These are phyloP conservation scores for Penicillium sumatraense DNA, from an alignment of 2,329 filamentous ascomycete genomes.

Conservation along the genomic window DNA sequence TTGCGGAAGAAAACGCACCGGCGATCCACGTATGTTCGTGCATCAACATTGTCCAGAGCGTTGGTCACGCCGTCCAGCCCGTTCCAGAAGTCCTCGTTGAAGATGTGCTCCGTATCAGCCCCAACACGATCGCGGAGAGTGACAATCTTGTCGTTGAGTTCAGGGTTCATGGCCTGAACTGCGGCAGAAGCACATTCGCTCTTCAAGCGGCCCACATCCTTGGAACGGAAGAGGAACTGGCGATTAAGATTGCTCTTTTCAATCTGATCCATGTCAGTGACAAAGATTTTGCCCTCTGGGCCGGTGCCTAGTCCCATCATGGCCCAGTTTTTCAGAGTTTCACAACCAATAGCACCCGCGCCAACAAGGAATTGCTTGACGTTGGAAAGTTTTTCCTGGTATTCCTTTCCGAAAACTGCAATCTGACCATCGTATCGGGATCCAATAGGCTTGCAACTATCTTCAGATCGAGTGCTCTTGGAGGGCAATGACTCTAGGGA, in stretches of 20 bases:
- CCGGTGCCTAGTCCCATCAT: slow-evolving; percentile 95
- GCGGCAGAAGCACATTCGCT: slow-evolving; percentile 89
- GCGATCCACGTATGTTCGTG: slow-evolving; percentile 92
- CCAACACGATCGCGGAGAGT: slow-evolving; percentile 89
- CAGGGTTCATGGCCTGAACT: slow-evolving; percentile 95
- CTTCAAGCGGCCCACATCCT: slow-evolving; percentile 95
- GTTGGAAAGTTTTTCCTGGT: slow-evolving; percentile 90
- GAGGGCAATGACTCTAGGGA: slow-evolving; percentile 92
- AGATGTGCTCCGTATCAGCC: slow-evolving; percentile 87
- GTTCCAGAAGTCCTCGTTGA: slow-evolving; percentile 93
- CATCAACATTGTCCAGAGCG: slow-evolving; percentile 95
- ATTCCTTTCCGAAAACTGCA: slow-evolving; percentile 91
- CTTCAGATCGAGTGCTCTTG: slow-evolving; percentile 74
- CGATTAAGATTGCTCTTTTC: slow-evolving; percentile 98
- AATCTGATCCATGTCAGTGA: slow-evolving; percentile 98
- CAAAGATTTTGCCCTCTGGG: slow-evolving; percentile 82
- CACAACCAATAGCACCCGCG: slow-evolving; percentile 94
- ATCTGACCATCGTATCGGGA: slow-evolving; percentile 96
- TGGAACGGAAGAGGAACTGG: slow-evolving; percentile 91
- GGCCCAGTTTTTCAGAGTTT: slow-evolving; percentile 99
- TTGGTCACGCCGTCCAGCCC: slow-evolving; percentile 90
- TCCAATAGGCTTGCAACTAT: slow-evolving; percentile 82
- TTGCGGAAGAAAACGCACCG: slow-evolving; percentile 99
- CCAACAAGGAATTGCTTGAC: slow-evolving; percentile 93
- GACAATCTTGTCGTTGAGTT: slow-evolving; percentile 82